These are phyloP conservation scores for Trichoderma sp. DNA, from an alignment of 2,329 filamentous ascomycete species.

Conservation along the genomic window DNA sequence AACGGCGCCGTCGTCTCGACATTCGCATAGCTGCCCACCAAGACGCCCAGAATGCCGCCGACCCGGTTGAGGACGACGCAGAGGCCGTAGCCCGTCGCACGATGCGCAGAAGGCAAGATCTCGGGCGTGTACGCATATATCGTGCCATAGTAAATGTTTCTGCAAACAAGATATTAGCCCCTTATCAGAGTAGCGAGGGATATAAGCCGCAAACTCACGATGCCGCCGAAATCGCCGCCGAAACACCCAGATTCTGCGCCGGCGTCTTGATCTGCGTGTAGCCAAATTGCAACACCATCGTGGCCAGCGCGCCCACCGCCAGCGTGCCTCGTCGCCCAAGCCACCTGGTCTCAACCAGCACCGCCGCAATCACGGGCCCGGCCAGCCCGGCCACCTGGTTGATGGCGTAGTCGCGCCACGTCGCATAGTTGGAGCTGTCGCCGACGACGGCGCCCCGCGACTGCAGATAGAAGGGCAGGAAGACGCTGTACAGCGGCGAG, in stretches of 20 bases:
- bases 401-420: slow-evolving; percentile 27
- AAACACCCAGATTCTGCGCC: slow-evolving; percentile 25
- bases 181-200: background rate
- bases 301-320: slow-evolving; percentile 12
- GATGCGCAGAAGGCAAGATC: slow-evolving; percentile 25
- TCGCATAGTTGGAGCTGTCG: slow-evolving; percentile 23
- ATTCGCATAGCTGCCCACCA: slow-evolving; percentile 26
- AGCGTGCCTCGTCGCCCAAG: slow-evolving; percentile 24
- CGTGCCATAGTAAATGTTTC: slow-evolving; percentile 25
- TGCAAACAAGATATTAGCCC: background rate
- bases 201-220: slow-evolving; percentile 17
- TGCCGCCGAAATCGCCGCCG: slow-evolving; percentile 24
- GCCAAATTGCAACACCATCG: slow-evolving; percentile 25
- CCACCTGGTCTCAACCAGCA: slow-evolving; percentile 21
- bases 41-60: slow-evolving; percentile 24
- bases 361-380: slow-evolving; percentile 19
- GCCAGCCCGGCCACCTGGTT: slow-evolving; percentile 24
- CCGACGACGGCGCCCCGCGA: slow-evolving; percentile 20
- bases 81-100: slow-evolving; percentile 25
- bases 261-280: slow-evolving; percentile 26
- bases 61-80: slow-evolving; percentile 26
- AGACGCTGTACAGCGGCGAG: slow-evolving; percentile 22
- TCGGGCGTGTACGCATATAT: slow-evolving; percentile 26
- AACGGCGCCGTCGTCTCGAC: slow-evolving; percentile 25
- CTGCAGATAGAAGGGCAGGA: slow-evolving; percentile 23